Base-by-base conservation (phyloP, 2,329 filamentous ascomycete genomes). In the Paraconiothyrium sp. region DNA sequence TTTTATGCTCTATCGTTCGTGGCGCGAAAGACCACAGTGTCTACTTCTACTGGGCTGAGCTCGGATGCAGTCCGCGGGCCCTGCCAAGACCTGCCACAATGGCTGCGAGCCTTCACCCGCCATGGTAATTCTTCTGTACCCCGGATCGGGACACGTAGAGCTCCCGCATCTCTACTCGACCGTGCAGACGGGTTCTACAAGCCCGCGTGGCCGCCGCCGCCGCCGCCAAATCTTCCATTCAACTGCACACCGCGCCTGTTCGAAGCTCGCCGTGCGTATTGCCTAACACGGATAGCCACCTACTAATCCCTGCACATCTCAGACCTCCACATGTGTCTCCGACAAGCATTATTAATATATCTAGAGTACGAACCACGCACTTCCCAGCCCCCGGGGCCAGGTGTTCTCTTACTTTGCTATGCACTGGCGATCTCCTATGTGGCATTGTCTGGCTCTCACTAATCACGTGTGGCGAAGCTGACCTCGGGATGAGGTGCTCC, bases 21-120 rank as follows among this genome's bases (percentile, higher is more conserved):
- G 54, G 54, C 54, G 54, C 54, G 54, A 56, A 56, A 37, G 54
- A 56, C 54, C 52, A 56, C 54, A 56, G 54, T 56, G 54, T 56
- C 54, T 56, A 56, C 54, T 56, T 56, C 54, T n/a, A 37, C 37
- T 44, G 41, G 54, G 54, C 54, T 56, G 54, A 56, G 54, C 54
- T 54, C 51, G 51, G 51, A 44, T 54, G 22, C 37, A 43, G 35
- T 22, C 51, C 35, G 37, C 37, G 37, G 52, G 24, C 27, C 43
- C 22, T 22, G 54, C 54, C 54, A 56, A 56, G 54, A 14, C 30
- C 37, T 16, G 11, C 54, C 24, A 30, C 50, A 16, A 41, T 54
- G 50, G 11, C 22, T 24, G 52, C 27, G 52, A 30, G 52, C 39
- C 52, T 55, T 46, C 27, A 55, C 52, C 39, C 24, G 27, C 39